Conservation (phyloP, 2,329 filamentous ascomycete genomes). For the Colletotrichum sojae region DNA sequence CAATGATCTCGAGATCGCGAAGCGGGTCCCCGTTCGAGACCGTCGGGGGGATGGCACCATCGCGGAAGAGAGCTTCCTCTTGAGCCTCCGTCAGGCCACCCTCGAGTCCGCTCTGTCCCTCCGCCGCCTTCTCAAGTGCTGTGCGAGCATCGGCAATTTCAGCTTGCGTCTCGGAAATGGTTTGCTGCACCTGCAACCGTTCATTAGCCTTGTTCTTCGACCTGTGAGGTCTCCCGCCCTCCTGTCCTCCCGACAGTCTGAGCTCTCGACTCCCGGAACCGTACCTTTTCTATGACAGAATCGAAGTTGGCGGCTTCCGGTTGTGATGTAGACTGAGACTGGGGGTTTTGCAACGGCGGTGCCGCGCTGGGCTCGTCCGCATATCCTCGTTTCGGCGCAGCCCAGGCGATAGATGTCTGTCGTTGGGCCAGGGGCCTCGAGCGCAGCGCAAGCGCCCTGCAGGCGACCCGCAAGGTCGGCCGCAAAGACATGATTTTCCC, state of each 20-base stretch:
- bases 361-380: constrained; percentile 44
- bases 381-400: constrained; percentile 45
- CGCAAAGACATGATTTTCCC: constrained; percentile 65
- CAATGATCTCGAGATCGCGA: constrained; percentile 50
- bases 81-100: constrained; percentile 59
- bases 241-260: constrained; percentile 31
- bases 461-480: constrained; percentile 62
- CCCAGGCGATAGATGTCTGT: constrained; percentile 46
- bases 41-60: constrained; percentile 57
- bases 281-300: constrained; percentile 22
- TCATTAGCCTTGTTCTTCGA: constrained; percentile 24
- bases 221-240: not conserved
- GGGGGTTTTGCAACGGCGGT: constrained; percentile 12
- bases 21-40: constrained; percentile 36
- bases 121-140: constrained; percentile 29
- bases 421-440: constrained; percentile 49
- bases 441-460: constrained; percentile 58
- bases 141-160: constrained; percentile 34
- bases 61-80: constrained; percentile 58
- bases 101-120: constrained; percentile 39
- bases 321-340: not conserved
- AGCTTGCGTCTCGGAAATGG: constrained; percentile 31
- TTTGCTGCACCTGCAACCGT: constrained; percentile 13
- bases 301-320: constrained; percentile 11
- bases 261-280: not conserved